Evolutionary conservation across 345 rosid genomes (phyloP).

Genomic region (Eucalyptus paniculata): DNA sequence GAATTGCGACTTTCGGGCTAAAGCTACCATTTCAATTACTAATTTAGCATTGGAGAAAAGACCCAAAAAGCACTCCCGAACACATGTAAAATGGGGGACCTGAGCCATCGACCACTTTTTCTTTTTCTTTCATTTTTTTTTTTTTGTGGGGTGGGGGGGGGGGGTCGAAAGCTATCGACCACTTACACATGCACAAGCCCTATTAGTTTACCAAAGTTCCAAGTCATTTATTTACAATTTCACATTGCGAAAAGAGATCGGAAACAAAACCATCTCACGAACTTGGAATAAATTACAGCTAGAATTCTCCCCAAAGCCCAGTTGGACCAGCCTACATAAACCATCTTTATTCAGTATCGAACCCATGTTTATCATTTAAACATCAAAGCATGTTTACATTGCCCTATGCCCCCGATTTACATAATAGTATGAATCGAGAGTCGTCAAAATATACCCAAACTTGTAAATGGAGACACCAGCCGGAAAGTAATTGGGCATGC

Average conservation of each 20-base stretch:
- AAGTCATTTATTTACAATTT: background rate
- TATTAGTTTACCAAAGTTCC: background rate
- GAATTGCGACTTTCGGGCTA: background rate
- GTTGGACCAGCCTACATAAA: background rate
- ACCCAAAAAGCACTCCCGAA: background rate
- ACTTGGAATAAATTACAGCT: background rate
- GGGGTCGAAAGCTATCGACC: too few species aligned
- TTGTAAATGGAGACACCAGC: background rate
- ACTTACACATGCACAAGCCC: background rate
- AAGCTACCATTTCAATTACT: background rate
- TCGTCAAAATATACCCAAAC: background rate
- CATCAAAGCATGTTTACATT: background rate
- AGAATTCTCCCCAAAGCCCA: background rate
- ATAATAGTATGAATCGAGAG: background rate
- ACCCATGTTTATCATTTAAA: background rate
- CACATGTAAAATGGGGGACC: background rate
- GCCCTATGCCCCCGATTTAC: background rate
- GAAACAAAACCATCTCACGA: background rate
- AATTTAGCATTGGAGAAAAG: background rate
- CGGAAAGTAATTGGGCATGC: background rate
- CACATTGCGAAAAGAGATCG: background rate
- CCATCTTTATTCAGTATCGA: background rate
- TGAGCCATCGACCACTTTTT: background rate
- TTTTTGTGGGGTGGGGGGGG: accelerated
- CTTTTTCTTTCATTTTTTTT: too few species aligned